Evolutionary conservation across 768 basidiomycete species (phyloP), one percentile per base, ranked within the genome.

Genomic region (Termitomyces sp.): DNA sequence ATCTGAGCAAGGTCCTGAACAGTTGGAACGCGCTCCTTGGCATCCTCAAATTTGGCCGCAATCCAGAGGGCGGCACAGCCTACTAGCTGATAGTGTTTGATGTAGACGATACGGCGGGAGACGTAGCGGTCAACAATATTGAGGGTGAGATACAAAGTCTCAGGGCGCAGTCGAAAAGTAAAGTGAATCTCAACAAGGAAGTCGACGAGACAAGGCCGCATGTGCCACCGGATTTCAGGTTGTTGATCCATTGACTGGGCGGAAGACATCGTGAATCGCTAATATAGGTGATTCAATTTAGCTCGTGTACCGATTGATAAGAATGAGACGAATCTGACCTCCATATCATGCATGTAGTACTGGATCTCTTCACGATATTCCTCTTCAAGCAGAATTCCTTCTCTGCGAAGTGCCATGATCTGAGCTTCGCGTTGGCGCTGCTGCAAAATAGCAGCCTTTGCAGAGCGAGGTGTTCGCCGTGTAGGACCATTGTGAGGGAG

Each of bases 41-140:
- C 92, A 70, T 99, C 97, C 76, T 99, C 97, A 68, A 98, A 99
- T 77, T 99, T 99, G 65, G 96, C 92, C 16, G 97, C 97, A 67
- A 98, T 98, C 97, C 97, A 99, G 13, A 99, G 83, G 42, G 97
- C 94, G 24, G 96, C 94, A 71, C 97, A 99, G 20, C 97, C 97
- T 59, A 98, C 96, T 61, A 99, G 91, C 70, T 99, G 97, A 72
- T 99, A 98, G 78, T 99, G 97, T 76, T 96, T 98, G 81, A 94
- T 94, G 78, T 94, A 98, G 63, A 99, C 97, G 65, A 99, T 90
- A 57, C 97, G 92, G 67, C 97, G 95, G 54, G 97, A 98, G 33
- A 98, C 94, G 75, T 98, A 99, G 69, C 97, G 94, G 77, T 99
- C 97, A 75, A 98, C 89, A 71, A 99, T 97, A 81, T 98, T 98